phyloP scores from a whole-genome alignment of 768 basidiomycete species.

The Pisolithus tinctorius region DNA sequence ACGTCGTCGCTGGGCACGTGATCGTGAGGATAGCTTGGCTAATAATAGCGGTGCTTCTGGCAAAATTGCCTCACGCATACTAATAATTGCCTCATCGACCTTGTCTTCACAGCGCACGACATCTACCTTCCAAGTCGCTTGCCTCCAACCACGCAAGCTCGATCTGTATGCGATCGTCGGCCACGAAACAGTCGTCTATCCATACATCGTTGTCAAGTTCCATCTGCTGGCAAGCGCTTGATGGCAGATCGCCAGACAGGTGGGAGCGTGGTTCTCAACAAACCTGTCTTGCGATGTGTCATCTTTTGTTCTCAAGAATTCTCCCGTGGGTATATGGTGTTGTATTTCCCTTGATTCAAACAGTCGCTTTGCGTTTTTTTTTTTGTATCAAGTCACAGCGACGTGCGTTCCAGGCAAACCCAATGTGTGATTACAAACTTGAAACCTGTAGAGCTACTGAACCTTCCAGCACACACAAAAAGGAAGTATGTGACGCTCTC shows the following conservation, averaged over 20 bases:
- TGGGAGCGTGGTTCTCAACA: conserved; percentile 34
- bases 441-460: too few species aligned
- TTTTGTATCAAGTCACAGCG: too few species aligned
- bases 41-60: conserved; percentile 21
- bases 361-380: too few species aligned
- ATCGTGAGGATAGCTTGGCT: neutral
- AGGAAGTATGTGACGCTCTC: too few species aligned
- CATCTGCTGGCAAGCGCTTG: neutral
- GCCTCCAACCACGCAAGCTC: neutral
- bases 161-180: neutral
- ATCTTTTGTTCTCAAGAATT: too few species aligned
- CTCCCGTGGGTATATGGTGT: too few species aligned
- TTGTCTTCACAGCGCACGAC: neutral
- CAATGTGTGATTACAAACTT: too few species aligned
- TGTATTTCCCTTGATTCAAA: too few species aligned
- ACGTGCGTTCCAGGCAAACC: too few species aligned
- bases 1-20: conserved; percentile 9
- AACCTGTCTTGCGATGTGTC: conserved; percentile 14
- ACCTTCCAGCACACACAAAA: too few species aligned
- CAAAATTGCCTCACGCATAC: conserved; percentile 4
- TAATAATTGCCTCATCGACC: conserved; percentile 36
- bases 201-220: neutral
- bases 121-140: neutral
- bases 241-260: conserved; percentile 9
- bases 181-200: neutral